These are phyloP conservation scores for Lipomyces lipofer DNA, from an alignment of 805 yeast species.

Conservation along the genomic window DNA sequence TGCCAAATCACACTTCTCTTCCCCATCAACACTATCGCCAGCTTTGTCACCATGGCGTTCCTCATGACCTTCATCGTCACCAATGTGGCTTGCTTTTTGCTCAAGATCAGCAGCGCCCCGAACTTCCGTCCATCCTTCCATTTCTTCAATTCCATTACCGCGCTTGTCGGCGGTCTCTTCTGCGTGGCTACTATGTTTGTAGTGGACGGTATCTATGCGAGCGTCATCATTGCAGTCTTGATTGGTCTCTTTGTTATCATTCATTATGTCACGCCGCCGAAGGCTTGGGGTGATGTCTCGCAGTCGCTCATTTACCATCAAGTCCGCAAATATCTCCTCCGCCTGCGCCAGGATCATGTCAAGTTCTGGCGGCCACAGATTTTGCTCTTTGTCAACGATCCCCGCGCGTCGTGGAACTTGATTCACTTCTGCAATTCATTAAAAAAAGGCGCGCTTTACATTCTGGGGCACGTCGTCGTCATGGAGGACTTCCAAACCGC, in stretches of 20 bases:
- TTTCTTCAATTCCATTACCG: slow-evolving; percentile 80
- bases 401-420: slow-evolving; percentile 87
- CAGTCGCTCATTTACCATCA: slow-evolving; percentile 95
- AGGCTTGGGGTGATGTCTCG: slow-evolving; percentile 97
- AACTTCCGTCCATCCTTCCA: slow-evolving; percentile 94
- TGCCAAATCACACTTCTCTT: slow-evolving; percentile 86
- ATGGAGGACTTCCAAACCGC: slow-evolving; percentile 61
- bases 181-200: slow-evolving; percentile 87
- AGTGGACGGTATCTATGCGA: slow-evolving; percentile 89
- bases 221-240: slow-evolving; percentile 67
- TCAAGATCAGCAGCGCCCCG: slow-evolving; percentile 92
- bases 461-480: slow-evolving; percentile 87
- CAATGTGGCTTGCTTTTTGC: slow-evolving; percentile 86
- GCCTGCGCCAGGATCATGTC: slow-evolving; percentile 86
- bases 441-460: slow-evolving; percentile 92
- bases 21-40: slow-evolving; percentile 90
- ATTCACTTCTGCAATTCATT: slow-evolving; percentile 90
- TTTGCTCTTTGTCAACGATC: slow-evolving; percentile 82
- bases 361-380: slow-evolving; percentile 99
- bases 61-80: slow-evolving; percentile 94
- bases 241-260: slow-evolving; percentile 69
- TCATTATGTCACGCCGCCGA: slow-evolving; percentile 91
- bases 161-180: slow-evolving; percentile 67
- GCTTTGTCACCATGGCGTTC: slow-evolving; percentile 95
- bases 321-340: slow-evolving; percentile 82